phyloP scores from a whole-genome alignment of 768 basidiomycete genomes.

The Naganishia friedmannii region DNA sequence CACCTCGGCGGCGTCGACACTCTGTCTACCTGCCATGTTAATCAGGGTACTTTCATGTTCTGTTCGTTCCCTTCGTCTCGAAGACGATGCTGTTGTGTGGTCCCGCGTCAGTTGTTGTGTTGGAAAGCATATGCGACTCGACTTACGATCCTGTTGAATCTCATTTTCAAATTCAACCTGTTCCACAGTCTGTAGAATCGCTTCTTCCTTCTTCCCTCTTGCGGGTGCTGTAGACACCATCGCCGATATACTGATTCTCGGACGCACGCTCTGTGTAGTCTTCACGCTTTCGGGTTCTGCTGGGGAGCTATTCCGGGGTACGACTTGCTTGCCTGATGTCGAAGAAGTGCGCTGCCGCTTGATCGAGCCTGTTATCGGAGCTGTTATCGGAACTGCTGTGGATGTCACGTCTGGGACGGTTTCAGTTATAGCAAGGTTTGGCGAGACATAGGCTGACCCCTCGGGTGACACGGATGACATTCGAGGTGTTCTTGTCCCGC shows the following conservation, averaged over 20 bases:
- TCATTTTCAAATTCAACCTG: not conserved
- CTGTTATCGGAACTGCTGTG: not conserved
- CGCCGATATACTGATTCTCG: not conserved
- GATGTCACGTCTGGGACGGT: not conserved
- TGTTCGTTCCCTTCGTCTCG: not conserved
- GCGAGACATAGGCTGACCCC: not conserved
- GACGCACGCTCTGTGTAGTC: not conserved
- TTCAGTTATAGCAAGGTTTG: not conserved
- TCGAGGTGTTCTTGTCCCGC: not conserved
- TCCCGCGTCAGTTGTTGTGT: not conserved
- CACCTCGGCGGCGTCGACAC: not conserved
- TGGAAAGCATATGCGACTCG: not conserved
- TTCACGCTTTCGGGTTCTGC: not conserved
- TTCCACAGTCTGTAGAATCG: not conserved
- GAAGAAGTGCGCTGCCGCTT: not conserved
- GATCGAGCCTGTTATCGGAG: no score
- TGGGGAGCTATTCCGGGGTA: not conserved
- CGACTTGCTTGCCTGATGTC: not conserved
- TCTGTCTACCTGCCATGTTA: constrained; percentile 23
- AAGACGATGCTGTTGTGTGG: not conserved
- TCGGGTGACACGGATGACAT: not conserved
- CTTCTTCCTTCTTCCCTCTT: not conserved
- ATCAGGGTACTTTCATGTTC: constrained; percentile 30
- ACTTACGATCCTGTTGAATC: constrained; percentile 2
- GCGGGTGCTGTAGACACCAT: not conserved